Evolutionary conservation across 208 protist species (phyloP).

Genomic region (Porcisia hertigi): DNA sequence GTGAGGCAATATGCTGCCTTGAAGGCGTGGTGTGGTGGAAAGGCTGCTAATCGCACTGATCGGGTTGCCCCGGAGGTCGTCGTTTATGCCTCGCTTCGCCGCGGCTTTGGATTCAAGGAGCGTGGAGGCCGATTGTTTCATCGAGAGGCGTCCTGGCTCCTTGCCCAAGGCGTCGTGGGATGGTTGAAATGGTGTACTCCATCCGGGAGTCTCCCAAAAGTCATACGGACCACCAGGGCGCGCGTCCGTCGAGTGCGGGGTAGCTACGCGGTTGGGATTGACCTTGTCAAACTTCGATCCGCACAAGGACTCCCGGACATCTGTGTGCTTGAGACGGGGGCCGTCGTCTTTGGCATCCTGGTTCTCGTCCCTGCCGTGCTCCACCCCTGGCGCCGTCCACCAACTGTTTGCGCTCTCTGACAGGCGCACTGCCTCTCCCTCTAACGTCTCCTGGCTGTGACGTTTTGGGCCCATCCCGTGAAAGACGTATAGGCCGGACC

Average conservation of each 20-base stretch:
- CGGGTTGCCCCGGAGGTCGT: neutral
- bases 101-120: neutral
- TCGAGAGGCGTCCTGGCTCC: neutral
- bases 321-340: neutral
- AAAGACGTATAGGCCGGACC: neutral
- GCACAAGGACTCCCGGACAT: neutral
- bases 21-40: neutral
- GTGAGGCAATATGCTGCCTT: neutral
- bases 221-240: constrained; percentile 9
- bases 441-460: constrained; percentile 14
- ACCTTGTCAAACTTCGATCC: neutral
- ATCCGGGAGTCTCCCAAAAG: constrained; percentile 6
- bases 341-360: neutral
- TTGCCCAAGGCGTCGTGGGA: neutral
- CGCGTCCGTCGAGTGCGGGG: neutral
- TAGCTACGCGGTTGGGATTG: neutral
- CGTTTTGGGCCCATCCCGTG: neutral
- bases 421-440: constrained; percentile 7
- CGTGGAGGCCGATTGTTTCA: neutral
- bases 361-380: too few relatives aligned
- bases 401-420: constrained; percentile 12
- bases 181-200: neutral
- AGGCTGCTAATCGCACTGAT: neutral
- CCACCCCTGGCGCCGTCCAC: neutral
- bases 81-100: constrained; percentile 1